These are phyloP conservation scores for Cladophialophora chaetospira DNA, from an alignment of 2,329 filamentous ascomycete species.

Conservation along the genomic window DNA sequence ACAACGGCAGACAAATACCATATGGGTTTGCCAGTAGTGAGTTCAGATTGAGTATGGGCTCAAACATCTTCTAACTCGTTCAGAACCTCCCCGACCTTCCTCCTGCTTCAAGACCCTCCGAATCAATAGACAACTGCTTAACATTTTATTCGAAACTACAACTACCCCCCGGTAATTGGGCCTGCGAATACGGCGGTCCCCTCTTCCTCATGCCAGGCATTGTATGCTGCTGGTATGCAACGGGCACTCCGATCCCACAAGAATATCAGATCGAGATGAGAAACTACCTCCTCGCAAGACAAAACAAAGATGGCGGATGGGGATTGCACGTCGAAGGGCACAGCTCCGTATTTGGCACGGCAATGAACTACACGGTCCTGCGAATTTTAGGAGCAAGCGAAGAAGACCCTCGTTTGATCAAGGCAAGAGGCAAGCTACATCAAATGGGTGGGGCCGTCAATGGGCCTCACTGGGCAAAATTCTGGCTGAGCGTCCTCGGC, in stretches of 20 bases:
- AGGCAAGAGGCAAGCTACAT: conserved; percentile 79
- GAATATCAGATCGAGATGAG: conserved; percentile 84
- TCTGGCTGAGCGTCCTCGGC: conserved; percentile 85
- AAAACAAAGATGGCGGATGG: conserved; percentile 93
- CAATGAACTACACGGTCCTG: conserved; percentile 81
- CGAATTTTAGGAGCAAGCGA: conserved; percentile 80
- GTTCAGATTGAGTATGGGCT: not conserved
- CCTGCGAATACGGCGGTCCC: conserved; percentile 93
- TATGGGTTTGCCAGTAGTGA: conserved; percentile 76
- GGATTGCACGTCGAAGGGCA: conserved; percentile 93
- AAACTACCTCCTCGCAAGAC: conserved; percentile 84
- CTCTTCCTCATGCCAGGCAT: conserved; percentile 92
- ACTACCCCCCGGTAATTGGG: conserved; percentile 88
- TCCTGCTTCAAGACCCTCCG: conserved; percentile 69
- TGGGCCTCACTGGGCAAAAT: conserved; percentile 94
- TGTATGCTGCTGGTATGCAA: conserved; percentile 84
- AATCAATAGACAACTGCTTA: conserved; percentile 79
- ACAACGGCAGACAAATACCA: conserved; percentile 86
- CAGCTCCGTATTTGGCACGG: conserved; percentile 86
- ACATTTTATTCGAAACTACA: conserved; percentile 89
- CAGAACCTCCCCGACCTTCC: conserved; percentile 75
- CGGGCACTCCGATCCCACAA: conserved; percentile 79
- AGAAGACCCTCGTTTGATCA: conserved; percentile 82
- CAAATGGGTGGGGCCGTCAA: conserved; percentile 81
- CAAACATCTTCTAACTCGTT: conserved; percentile 10